A percentile compares a stretch with the other conserved stretches of the same genome.
phyloP scores from a whole-genome alignment of 2,329 filamentous ascomycete species.

The Ceratocystis ficicola region DNA sequence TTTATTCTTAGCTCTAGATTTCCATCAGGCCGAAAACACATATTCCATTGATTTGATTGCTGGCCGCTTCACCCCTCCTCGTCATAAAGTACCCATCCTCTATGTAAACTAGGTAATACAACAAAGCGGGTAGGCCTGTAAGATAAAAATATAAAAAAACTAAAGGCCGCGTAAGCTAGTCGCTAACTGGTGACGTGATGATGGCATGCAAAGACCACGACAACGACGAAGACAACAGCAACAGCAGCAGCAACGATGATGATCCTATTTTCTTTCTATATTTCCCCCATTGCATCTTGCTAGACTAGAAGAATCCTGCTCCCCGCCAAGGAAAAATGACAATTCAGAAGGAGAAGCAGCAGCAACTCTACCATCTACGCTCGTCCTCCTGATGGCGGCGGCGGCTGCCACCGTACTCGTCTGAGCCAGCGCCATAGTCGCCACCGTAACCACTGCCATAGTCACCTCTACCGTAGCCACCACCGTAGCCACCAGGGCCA shows the following conservation, averaged over 20 bases:
- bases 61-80: not conserved
- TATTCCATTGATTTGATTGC: too few species aligned
- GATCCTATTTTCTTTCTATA: not conserved
- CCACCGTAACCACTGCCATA: slow-evolving; percentile 24
- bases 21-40: too few species aligned
- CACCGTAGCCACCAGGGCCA: slow-evolving; percentile 22
- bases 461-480: slow-evolving; percentile 22
- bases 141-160: not conserved
- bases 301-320: too few species aligned
- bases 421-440: slow-evolving; percentile 11
- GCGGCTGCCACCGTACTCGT: slow-evolving; percentile 16
- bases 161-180: slow-evolving; percentile 1
- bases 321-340: not conserved
- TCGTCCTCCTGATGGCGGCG: slow-evolving; percentile 20
- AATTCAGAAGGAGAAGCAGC: slow-evolving; percentile 12
- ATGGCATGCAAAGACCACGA: too few species aligned
- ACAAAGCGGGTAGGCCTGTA: too few species aligned
- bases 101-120: too few species aligned
- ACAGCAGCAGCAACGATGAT: not conserved
- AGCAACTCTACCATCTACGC: slow-evolving; percentile 21
- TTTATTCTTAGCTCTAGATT: too few species aligned
- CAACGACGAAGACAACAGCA: too few species aligned
- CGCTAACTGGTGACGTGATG: too few species aligned
- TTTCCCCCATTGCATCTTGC: not conserved
- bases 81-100: not conserved